Percentiles rank a stretch among this genome's conserved stretches.
Conservation (phyloP, 2,329 filamentous ascomycete genomes). For the Mariannaea elegans region DNA sequence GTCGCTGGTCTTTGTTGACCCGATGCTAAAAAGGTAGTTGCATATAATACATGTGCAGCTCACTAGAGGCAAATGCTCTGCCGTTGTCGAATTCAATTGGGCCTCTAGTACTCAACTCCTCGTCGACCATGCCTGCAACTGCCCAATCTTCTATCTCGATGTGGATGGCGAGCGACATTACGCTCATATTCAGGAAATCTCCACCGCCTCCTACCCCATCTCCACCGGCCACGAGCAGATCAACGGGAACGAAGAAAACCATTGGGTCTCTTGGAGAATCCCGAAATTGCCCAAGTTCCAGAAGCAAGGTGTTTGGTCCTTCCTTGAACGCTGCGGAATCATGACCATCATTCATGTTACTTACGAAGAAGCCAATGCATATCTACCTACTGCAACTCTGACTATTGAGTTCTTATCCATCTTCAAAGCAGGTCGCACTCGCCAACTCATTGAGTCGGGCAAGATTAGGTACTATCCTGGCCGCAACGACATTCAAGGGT, state of each 20-base stretch:
- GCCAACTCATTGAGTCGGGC: neutral
- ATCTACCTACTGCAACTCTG: slow-evolving; percentile 8
- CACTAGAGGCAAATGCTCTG: neutral
- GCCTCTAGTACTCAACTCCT: neutral
- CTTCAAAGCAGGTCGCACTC: slow-evolving; percentile 7
- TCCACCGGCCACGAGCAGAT: neutral
- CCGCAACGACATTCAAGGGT: neutral
- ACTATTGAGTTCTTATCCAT: slow-evolving; percentile 31
- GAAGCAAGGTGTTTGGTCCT: slow-evolving; percentile 27
- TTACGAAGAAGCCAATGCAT: neutral
- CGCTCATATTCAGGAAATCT: neutral
- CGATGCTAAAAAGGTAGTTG: neutral
- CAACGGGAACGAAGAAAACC: neutral
- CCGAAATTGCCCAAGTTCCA: slow-evolving; percentile 33
- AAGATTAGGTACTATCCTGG: neutral
- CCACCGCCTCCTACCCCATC: neutral
- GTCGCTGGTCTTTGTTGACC: neutral
- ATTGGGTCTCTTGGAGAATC: slow-evolving; percentile 16
- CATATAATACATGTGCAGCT: slow-evolving; percentile 13
- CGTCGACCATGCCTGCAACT: accelerated
- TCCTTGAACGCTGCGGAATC: slow-evolving; percentile 25
- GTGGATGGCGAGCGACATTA: neutral
- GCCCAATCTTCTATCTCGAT: neutral
- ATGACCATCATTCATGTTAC: slow-evolving; percentile 16
- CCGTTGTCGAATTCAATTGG: slow-evolving; percentile 33